Conservation (phyloP, 2,329 filamentous ascomycete genomes). For the Thielaviopsis cerberus region DNA sequence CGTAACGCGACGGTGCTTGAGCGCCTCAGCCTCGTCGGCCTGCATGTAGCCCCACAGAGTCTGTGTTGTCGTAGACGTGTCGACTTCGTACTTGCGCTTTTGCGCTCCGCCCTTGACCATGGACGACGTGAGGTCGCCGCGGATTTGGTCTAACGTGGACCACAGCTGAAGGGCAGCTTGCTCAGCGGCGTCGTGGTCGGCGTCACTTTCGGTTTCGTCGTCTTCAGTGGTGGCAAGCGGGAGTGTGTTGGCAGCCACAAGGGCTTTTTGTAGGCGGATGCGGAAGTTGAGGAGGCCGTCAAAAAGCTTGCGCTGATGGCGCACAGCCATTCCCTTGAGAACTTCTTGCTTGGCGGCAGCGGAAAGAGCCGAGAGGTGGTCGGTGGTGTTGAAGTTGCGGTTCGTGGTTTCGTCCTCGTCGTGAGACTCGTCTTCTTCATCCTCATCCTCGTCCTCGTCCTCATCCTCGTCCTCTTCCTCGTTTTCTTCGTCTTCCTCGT, state of each 20-base stretch:
- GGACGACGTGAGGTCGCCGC: slow-evolving; percentile 21
- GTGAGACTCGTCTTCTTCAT: slow-evolving; percentile 14
- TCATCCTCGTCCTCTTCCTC: slow-evolving; percentile 22
- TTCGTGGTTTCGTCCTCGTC: slow-evolving; percentile 8
- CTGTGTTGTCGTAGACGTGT: slow-evolving; percentile 37
- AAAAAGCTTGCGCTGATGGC: slow-evolving; percentile 67
- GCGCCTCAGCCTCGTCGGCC: slow-evolving; percentile 39
- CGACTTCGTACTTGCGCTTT: slow-evolving; percentile 42
- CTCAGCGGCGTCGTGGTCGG: slow-evolving; percentile 59
- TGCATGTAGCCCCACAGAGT: slow-evolving; percentile 58
- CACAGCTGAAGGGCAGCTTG: slow-evolving; percentile 70
- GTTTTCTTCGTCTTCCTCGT: slow-evolving; percentile 19
- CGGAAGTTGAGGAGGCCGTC: slow-evolving; percentile 76
- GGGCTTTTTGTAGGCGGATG: slow-evolving; percentile 80
- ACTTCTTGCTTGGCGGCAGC: slow-evolving; percentile 33
- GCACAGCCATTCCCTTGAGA: slow-evolving; percentile 71
- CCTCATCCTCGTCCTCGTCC: slow-evolving; percentile 21
- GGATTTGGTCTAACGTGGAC: slow-evolving; percentile 57
- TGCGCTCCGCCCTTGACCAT: slow-evolving; percentile 22
- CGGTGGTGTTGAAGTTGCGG: slow-evolving; percentile 4
- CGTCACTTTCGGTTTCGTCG: slow-evolving; percentile 21
- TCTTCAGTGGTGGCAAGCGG: slow-evolving; percentile 24
- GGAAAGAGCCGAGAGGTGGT: slow-evolving; percentile 11
- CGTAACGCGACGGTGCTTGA: slow-evolving; percentile 46
- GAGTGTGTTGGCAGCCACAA: slow-evolving; percentile 66